Base-by-base conservation (phyloP, 495 filamentous ascomycete genomes). In the Hypomontagnella monticulosa region DNA sequence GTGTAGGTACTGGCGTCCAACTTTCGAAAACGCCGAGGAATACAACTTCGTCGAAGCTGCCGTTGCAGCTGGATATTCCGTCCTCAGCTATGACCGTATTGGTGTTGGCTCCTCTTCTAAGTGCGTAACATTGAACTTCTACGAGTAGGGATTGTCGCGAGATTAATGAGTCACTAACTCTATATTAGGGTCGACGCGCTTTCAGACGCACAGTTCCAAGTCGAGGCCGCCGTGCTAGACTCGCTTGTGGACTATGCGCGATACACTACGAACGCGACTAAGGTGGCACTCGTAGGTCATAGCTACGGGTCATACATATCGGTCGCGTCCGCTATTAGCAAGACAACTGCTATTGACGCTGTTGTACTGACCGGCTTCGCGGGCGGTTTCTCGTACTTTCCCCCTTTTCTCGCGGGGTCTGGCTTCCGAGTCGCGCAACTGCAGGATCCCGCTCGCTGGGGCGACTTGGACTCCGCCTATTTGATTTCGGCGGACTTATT, bases 61-160 rank as follows among this genome's bases (percentile, higher is more conserved):
- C 1, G 73, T 86, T 36, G 77, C 80, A 8, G 56, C 74, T 33
- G 83, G 82, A 2, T 88, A 81, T 62, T 81, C 78, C 4, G 84
- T 83, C 5, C 77, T 88, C 40, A 76, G 74, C 11, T 85, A 81
- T 33, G 85, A 89, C 66, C 81, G 87, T 33, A 76, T 88, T 4
- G 87, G 85, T 3, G 77, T 88, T 9, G 85, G 83, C 30, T 81
- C 79, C 20, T 87, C 84, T 1, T 80, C 81, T 2, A 83, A 84
- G 68, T 71, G 60, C 18, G 55, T 20, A 8, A 11, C 7, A 6
- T 10, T 16, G n/a, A 1, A 19, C 4, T 9, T 11, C 7, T 15
- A 18, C 4, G 4, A 14, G 20, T 15, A 4, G 9, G 9, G 42
- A 9, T 37, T 12, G 19, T 15, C 11, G 14, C 23, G 3, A 20